These are phyloP conservation scores for Nannochloropsis oceanica DNA, from an alignment of 108 stramenopile species.

Conservation along the genomic window DNA sequence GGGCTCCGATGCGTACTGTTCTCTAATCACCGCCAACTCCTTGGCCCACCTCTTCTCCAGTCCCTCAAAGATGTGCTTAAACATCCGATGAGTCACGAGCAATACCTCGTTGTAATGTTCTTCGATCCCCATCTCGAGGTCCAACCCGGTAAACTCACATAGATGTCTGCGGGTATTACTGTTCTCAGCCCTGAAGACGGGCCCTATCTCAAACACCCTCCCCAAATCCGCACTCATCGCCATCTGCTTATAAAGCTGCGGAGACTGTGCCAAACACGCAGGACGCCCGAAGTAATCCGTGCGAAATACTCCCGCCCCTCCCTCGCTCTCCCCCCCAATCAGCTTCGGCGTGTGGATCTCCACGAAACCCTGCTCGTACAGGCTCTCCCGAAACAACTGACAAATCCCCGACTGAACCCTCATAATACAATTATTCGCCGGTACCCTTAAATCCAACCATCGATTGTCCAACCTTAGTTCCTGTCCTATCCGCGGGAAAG, in stretches of 20 bases:
- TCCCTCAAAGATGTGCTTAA: slow-evolving; percentile 84
- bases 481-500: slow-evolving; percentile 79
- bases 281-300: slow-evolving; percentile 86
- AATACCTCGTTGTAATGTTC: slow-evolving; percentile 91
- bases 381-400: slow-evolving; percentile 54
- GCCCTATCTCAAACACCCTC: slow-evolving; percentile 81
- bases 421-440: slow-evolving; percentile 91
- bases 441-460: slow-evolving; percentile 85
- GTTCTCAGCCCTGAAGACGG: slow-evolving; percentile 92
- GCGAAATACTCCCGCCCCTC: slow-evolving; percentile 84
- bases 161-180: slow-evolving; percentile 70
- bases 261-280: slow-evolving; percentile 91
- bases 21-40: slow-evolving; percentile 65
- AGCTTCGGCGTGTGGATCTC: slow-evolving; percentile 93
- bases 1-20: slow-evolving; percentile 75
- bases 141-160: slow-evolving; percentile 90
- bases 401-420: slow-evolving; percentile 72
- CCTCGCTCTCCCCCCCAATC: slow-evolving; percentile 84
- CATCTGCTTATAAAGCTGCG: slow-evolving; percentile 97
- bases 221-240: slow-evolving; percentile 81
- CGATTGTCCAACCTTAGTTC: slow-evolving; percentile 61
- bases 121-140: slow-evolving; percentile 88
- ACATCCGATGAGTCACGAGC: slow-evolving; percentile 70
- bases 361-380: slow-evolving; percentile 72
- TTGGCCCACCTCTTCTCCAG: slow-evolving; percentile 60